Conservation (phyloP, 1,284 basidiomycete species). For the Meira nashicola region DNA sequence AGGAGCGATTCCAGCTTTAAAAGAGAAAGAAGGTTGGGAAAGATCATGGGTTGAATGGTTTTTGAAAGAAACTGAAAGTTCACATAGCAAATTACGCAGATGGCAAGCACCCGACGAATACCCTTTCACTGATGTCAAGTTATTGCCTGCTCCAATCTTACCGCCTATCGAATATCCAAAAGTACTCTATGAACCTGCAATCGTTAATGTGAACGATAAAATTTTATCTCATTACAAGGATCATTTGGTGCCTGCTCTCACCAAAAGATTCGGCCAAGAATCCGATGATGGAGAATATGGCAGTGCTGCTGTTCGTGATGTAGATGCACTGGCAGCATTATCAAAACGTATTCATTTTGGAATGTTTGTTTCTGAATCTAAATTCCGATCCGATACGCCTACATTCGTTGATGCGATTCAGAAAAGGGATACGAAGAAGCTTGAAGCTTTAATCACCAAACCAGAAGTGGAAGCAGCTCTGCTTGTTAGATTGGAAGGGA, state of each 20-base stretch:
- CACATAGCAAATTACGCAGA: constrained; percentile 63
- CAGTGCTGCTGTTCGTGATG: constrained; percentile 84
- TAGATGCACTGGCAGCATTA: constrained; percentile 88
- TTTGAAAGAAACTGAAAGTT: constrained; percentile 84
- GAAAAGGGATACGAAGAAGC: constrained; percentile 66
- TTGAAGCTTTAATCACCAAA: constrained; percentile 83
- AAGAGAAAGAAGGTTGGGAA: constrained; percentile 68
- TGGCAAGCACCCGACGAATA: constrained; percentile 76
- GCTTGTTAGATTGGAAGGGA: constrained; percentile 79
- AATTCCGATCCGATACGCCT: constrained; percentile 78
- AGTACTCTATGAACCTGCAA: constrained; percentile 71
- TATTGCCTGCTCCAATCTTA: constrained; percentile 78
- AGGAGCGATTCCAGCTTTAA: constrained; percentile 64
- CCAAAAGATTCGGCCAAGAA: constrained; percentile 51
- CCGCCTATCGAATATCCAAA: constrained; percentile 69
- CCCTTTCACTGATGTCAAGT: constrained; percentile 71
- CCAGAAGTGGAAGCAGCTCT: constrained; percentile 87
- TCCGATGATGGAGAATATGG: constrained; percentile 96
- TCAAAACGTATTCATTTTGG: constrained; percentile 96
- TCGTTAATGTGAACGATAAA: constrained; percentile 82
- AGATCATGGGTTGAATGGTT: constrained; percentile 97
- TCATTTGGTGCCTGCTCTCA: constrained; percentile 75
- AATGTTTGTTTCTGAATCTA: constrained; percentile 97
- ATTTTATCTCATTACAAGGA: constrained; percentile 85
- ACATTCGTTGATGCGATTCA: constrained; percentile 87